A percentile compares a stretch with the other conserved stretches of the same genome.
Conservation (phyloP, 305 asterid genomes). For the Withania somnifera region DNA sequence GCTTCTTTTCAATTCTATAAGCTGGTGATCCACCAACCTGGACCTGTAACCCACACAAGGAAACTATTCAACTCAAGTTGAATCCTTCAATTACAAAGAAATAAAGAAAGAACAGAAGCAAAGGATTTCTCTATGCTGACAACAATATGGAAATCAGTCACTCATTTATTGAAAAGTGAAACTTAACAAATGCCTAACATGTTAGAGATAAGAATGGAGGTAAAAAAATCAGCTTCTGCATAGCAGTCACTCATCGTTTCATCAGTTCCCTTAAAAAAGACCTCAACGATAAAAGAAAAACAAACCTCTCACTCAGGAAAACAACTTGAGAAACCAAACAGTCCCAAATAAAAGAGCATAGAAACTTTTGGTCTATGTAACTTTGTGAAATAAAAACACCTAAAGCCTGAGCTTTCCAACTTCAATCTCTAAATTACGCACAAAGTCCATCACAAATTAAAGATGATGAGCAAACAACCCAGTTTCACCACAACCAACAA, state of each 20-base stretch:
- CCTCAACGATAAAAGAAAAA: not conserved
- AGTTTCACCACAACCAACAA: not conserved
- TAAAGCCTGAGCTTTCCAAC: not conserved
- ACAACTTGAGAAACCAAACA: not conserved
- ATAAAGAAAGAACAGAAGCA: not conserved
- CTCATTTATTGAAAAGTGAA: not conserved
- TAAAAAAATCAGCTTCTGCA: not conserved
- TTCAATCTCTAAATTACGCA: not conserved
- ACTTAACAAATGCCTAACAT: not conserved
- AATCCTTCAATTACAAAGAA: not conserved
- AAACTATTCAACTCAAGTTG: not conserved
- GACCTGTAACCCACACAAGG: slow-evolving; percentile 32
- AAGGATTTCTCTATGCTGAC: not conserved
- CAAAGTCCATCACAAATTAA: not conserved
- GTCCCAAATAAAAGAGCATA: not conserved
- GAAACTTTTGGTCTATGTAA: not conserved
- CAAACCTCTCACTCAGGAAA: not conserved
- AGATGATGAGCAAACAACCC: not conserved
- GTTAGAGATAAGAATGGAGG: not conserved
- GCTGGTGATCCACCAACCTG: slow-evolving; percentile 82
- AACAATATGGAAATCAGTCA: not conserved
- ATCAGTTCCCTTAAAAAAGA: not conserved
- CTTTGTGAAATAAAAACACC: not conserved
- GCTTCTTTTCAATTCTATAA: slow-evolving; percentile 60
- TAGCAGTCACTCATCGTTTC: not conserved